Base-by-base conservation (phyloP, 345 rosid genomes). In the Cardiospermum halicacabum region DNA sequence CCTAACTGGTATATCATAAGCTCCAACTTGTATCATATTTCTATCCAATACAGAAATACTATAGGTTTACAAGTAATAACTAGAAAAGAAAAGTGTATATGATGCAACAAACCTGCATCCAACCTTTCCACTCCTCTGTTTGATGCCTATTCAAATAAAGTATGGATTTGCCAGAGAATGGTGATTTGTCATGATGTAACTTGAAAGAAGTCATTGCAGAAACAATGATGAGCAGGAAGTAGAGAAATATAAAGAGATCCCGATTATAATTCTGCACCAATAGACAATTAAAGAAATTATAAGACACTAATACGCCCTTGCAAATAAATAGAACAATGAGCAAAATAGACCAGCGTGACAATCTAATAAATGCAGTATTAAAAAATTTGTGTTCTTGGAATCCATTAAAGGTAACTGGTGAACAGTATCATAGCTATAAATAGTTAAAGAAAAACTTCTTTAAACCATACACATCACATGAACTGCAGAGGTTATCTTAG, bases 41-140 rank as follows among this genome's bases (percentile, higher is more conserved):
- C 47, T 18, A 30, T n/a, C n/a, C n/a, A n/a, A n/a, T n/a, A n/a
- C n/a, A n/a, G n/a, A n/a, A n/a, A n/a, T n/a, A n/a, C n/a, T n/a
- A n/a, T n/a, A n/a, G 31, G 45, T 11, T 28, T 5, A 48, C 21
- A 48, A 62, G 48, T 36, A 25, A 37, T 22, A 62, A 50, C 16
- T 11, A 24, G 19, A 25, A 18, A 31, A 3, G 36, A 50, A 50
- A 8, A 43, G 13, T 4, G 21, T 61, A 30, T 45, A n/a, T 16
- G 26, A 60, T 65, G 59, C 39, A 28, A 75, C 88, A 75, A 74
- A 94, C 99, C 99, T 94, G 99, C 99, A 94, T 94, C 99, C 99
- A 94, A 70, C 99, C 99, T 81, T 79, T 94, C 99, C 99, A 94
- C 75, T 94, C 99, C 79, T 94, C 99, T 22, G 99, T 93, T 80